Evolutionary conservation across 129 eudicot species (phyloP), one percentile per base, ranked within the genome.

Genomic region (Flaveria brownii): DNA sequence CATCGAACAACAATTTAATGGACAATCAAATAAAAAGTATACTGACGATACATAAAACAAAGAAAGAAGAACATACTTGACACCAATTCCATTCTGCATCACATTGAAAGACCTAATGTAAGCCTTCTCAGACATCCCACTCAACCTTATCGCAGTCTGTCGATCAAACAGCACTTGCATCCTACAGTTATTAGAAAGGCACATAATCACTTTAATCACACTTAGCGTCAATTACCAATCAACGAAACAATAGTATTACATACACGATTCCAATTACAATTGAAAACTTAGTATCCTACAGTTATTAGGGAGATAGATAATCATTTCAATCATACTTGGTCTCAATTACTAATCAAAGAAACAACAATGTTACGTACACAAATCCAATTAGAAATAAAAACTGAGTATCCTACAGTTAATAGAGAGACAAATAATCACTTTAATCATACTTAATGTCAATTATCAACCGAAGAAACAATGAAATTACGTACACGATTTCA

Each of bases 81-180:
- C 54, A 67, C 96, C 96, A 10, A 94, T 83, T 11, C 92, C 93
- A 52, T 84, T 91, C 84, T 94, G 98, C 97, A 94, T 88, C 10
- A 90, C 84, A 66, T 87, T 94, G 41, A 94, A 86, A 20, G 93
- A 94, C 47, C 97, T 81, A 65, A 77, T 91, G 79, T 91, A 94
- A 56, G 99, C 99, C 86, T 83, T 89, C 70, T 94, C 99, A 1
- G 96, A 86, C 93, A 94, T 81, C 73, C 99, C 99, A 78, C 99
- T 94, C 85, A 94, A 73, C 60, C 67, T 81, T 22, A 91, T 86
- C 46, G 93, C 99, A 6, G 22, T 70, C 64, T 83, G 88, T 9
- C 92, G 88, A 86, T 94, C 93, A 60, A 94, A 91, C 20, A 91
- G 72, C 2, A 84, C 90, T 70, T 94, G 93, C 75, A 80, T 83